Evolutionary conservation across 441 rosid species (phyloP).

Genomic region (Manihot esculenta): DNA sequence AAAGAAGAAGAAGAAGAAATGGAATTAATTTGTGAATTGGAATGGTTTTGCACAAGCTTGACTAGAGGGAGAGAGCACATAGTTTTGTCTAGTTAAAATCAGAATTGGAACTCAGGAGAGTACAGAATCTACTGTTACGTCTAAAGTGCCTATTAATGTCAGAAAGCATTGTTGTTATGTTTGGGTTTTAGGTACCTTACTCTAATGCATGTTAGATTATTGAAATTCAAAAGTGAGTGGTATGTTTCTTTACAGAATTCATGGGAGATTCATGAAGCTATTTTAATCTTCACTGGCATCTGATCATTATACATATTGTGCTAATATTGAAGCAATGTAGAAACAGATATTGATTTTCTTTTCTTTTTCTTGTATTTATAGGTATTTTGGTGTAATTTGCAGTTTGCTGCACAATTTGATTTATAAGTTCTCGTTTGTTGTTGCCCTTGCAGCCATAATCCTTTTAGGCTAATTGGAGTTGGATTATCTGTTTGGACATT

Average conservation of each 20-base stretch:
- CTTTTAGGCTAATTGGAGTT: slow-evolving; percentile 92
- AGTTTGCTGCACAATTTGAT: slow-evolving; percentile 5
- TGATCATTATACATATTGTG: background rate
- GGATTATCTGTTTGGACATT: slow-evolving; percentile 91
- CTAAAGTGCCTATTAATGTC: background rate
- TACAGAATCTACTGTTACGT: background rate
- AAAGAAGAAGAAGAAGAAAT: background rate
- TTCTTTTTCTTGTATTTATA: background rate
- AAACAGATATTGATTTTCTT: background rate
- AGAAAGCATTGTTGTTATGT: background rate
- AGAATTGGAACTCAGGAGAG: background rate
- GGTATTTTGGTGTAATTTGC: background rate
- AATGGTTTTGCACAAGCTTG: no score
- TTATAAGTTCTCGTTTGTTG: slow-evolving; percentile 17
- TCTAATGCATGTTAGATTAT: background rate
- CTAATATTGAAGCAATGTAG: background rate
- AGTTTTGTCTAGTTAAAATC: no score
- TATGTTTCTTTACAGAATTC: background rate
- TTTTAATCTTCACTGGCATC: background rate
- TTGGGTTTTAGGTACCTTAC: background rate
- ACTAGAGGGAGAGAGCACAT: background rate
- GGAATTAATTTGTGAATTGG: background rate
- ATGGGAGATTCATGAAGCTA: background rate
- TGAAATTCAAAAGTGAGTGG: background rate
- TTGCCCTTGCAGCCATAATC: slow-evolving; percentile 65